Conservation (phyloP, 1,284 basidiomycete genomes). For the Porogramme epimiltina region DNA sequence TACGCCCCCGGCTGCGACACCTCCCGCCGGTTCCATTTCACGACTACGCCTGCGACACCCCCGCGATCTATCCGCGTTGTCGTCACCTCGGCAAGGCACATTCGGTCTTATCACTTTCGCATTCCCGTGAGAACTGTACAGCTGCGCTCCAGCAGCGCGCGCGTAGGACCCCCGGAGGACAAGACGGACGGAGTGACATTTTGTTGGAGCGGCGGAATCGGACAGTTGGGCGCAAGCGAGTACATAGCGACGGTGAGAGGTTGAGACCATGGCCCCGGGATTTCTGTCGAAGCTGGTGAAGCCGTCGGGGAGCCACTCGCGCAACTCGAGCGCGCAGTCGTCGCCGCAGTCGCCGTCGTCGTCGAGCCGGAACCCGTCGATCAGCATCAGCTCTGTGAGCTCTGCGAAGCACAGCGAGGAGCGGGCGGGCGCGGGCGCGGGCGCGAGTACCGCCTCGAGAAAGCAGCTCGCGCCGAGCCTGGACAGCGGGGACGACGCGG, state of each 20-base stretch:
- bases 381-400: constrained; percentile 25
- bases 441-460: not conserved
- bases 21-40: no score
- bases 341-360: constrained; percentile 19
- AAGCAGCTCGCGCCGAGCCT: constrained; percentile 11
- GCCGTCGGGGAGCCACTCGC: constrained; percentile 20
- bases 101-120: no score
- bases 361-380: constrained; percentile 24
- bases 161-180: no score
- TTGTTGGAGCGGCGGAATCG: no score
- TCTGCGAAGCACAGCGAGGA: constrained; percentile 10
- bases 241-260: not conserved
- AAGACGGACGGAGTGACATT: no score
- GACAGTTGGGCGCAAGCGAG: no score
- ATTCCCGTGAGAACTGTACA: no score
- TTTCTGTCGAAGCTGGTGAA: constrained; percentile 42
- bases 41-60: no score
- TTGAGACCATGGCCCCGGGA: constrained; percentile 33
- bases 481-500: constrained; percentile 26
- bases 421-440: not conserved
- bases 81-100: no score
- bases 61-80: no score
- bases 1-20: no score
- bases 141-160: no score
- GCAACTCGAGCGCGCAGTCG: constrained; percentile 24